These are phyloP conservation scores for Dothiorella sarmentorum DNA, from an alignment of 2,329 filamentous ascomycete species.

Conservation along the genomic window DNA sequence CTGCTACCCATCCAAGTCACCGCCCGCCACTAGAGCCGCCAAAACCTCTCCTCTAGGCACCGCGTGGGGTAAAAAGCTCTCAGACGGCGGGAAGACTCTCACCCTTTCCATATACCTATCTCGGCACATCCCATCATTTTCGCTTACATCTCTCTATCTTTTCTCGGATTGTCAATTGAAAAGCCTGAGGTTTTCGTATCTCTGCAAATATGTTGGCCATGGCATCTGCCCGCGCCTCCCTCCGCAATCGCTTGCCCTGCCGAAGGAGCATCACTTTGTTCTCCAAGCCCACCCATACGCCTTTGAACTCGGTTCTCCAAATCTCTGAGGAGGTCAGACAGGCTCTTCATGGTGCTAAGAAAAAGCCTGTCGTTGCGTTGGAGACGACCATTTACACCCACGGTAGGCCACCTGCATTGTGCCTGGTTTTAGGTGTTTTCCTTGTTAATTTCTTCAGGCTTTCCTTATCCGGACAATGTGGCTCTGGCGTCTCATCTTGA, in stretches of 20 bases:
- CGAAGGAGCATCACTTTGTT: background rate
- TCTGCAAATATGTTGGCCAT: conserved; percentile 11
- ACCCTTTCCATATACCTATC: conserved; percentile 18
- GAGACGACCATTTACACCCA: conserved; percentile 98
- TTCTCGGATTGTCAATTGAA: background rate
- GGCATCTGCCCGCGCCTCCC: conserved; percentile 5
- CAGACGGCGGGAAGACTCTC: background rate
- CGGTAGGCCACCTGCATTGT: conserved; percentile 48
- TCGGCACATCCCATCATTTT: background rate
- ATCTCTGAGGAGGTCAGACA: conserved; percentile 80
- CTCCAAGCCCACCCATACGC: conserved; percentile 23
- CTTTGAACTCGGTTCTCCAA: conserved; percentile 55
- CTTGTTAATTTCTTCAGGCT: conserved; percentile 46
- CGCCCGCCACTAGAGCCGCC: background rate
- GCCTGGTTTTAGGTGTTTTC: background rate
- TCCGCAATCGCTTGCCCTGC: conserved; percentile 1
- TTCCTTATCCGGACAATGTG: conserved; percentile 68
- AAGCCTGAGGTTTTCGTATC: background rate
- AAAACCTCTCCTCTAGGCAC: background rate
- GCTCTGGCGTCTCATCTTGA: conserved; percentile 78
- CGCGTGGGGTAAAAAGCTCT: background rate
- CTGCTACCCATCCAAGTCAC: conserved; percentile 19
- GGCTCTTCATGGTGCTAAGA: conserved; percentile 59
- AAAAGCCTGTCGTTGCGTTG: conserved; percentile 82
- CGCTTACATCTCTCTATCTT: background rate